phyloP scores from a whole-genome alignment of 495 filamentous ascomycete species.

The Penicillium coprophilum region DNA sequence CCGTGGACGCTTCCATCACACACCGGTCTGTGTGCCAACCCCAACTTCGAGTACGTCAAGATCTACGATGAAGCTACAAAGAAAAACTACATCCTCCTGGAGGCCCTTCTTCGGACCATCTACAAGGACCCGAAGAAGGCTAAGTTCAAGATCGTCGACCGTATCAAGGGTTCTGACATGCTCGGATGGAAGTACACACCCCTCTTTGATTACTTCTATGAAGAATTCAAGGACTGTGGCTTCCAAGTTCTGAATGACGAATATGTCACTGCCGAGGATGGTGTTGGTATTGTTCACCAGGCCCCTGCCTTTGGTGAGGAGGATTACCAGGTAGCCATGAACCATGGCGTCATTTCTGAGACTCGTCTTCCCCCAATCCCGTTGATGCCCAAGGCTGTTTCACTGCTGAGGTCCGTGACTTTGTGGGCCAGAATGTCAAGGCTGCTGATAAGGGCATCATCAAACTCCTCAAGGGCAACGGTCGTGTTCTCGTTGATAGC shows the following conservation, averaged over 20 bases:
- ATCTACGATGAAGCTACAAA: constrained; percentile 78
- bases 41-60: constrained; percentile 92
- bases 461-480: constrained; percentile 78
- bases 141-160: constrained; percentile 84
- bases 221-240: constrained; percentile 84
- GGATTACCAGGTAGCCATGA: constrained; percentile 84
- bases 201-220: constrained; percentile 89
- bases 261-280: constrained; percentile 90
- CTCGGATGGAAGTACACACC: constrained; percentile 90
- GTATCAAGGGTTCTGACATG: constrained; percentile 83
- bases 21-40: constrained; percentile 75
- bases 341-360: constrained; percentile 74
- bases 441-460: constrained; percentile 93
- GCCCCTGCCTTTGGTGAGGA: constrained; percentile 95
- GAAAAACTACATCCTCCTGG: constrained; percentile 85
- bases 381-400: constrained; percentile 82
- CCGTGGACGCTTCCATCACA: constrained; percentile 95
- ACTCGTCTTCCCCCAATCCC: constrained; percentile 79
- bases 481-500: constrained; percentile 80
- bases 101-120: constrained; percentile 77
- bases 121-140: constrained; percentile 99
- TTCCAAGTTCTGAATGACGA: constrained; percentile 83
- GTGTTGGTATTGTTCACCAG: constrained; percentile 95
- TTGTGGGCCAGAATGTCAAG: constrained; percentile 89
- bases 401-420: constrained; percentile 78